Evolutionary conservation across 768 basidiomycete genomes (phyloP).

Genomic region (Psilocybe cubensis): DNA sequence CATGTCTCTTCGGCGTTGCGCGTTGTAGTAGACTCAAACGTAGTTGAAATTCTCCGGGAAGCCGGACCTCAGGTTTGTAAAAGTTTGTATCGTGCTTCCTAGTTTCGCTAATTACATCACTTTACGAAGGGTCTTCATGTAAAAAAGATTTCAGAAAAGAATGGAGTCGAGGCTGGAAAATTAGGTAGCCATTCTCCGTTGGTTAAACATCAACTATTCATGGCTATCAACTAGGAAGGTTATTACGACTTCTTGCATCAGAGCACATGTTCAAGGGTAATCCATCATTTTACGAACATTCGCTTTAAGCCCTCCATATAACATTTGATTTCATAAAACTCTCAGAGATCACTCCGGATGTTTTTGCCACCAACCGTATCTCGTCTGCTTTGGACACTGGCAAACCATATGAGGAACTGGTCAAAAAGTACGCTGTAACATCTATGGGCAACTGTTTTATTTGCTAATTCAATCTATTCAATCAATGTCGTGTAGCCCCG

Average conservation of each 20-base stretch:
- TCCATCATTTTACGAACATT: too few relatives aligned
- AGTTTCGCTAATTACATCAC: too few relatives aligned
- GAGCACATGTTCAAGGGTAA: slow-evolving; percentile 31
- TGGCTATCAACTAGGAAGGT: slow-evolving; percentile 1
- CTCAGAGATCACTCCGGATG: slow-evolving; percentile 35
- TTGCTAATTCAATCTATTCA: not conserved
- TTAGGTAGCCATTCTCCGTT: not conserved
- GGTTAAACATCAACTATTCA: not conserved
- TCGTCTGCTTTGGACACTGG: slow-evolving; percentile 31
- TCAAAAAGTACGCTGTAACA: slow-evolving; percentile 23
- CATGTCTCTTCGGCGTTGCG: too few relatives aligned
- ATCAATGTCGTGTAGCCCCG: slow-evolving; percentile 17
- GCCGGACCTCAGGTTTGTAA: slow-evolving; percentile 28
- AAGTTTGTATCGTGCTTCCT: too few relatives aligned
- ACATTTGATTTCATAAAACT: too few relatives aligned
- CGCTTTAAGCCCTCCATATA: too few relatives aligned
- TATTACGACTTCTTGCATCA: slow-evolving; percentile 27
- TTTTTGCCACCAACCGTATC: slow-evolving; percentile 38
- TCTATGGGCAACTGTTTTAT: too few relatives aligned
- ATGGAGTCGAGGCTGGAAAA: slow-evolving; percentile 6
- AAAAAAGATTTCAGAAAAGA: slow-evolving; percentile 34
- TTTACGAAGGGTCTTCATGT: slow-evolving; percentile 38
- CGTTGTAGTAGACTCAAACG: too few relatives aligned
- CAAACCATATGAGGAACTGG: slow-evolving; percentile 26
- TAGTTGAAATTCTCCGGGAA: slow-evolving; percentile 31